Conservation (phyloP, 176 grass and related monocot species). For the Hyparrhenia diplandra region DNA sequence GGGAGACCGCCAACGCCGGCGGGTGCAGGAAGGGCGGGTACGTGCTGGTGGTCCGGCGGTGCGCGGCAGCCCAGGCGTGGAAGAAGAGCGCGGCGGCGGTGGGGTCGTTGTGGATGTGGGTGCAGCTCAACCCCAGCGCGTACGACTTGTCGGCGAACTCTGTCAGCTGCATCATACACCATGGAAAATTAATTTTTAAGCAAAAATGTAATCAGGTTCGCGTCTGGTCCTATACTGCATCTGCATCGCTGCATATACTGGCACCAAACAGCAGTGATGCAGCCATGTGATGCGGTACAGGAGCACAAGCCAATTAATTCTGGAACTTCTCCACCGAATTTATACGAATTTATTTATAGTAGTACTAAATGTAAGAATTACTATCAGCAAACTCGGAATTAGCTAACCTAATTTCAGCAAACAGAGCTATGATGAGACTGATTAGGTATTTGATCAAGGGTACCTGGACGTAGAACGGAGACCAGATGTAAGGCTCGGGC, state of each 20-base stretch:
- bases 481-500: constrained; percentile 63
- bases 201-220: not conserved
- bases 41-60: constrained; percentile 44
- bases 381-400: not conserved
- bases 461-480: constrained; percentile 87
- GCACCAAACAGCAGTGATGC: not conserved
- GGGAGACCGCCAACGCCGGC: constrained; percentile 33
- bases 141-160: constrained; percentile 74
- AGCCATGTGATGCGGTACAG: constrained; percentile 17
- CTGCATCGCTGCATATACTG: not conserved
- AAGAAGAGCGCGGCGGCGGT: constrained; percentile 55
- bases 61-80: constrained; percentile 65
- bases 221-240: not conserved
- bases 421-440: not conserved
- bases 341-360: too few species aligned
- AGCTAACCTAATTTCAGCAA: not conserved
- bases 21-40: constrained; percentile 70
- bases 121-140: constrained; percentile 70
- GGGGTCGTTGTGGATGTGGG: constrained; percentile 76
- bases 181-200: not conserved
- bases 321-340: not conserved
- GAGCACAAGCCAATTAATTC: not conserved
- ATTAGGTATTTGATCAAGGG: not conserved
- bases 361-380: too few species aligned
- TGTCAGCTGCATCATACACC: constrained; percentile 51